A percentile compares a stretch with the other conserved stretches of the same genome.
Conservation (phyloP, 2,329 filamentous ascomycete species). For the Ophiostoma ulmi region DNA sequence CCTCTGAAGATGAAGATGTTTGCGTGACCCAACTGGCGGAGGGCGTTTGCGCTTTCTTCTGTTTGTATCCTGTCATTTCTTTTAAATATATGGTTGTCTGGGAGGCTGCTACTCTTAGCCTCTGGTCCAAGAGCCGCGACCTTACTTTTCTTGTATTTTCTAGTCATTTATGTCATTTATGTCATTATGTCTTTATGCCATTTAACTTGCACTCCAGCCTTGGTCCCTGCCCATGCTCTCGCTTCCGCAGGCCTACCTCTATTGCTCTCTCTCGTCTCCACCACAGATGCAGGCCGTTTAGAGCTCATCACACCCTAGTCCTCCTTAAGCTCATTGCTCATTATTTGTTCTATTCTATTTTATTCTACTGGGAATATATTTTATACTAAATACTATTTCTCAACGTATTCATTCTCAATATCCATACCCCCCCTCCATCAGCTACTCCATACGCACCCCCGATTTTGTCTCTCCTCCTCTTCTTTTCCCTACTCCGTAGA, state of each 20-base stretch:
- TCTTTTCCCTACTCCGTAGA: not conserved
- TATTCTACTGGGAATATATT: not conserved
- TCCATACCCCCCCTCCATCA: constrained; percentile 11
- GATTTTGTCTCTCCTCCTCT: not conserved
- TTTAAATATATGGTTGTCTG: not conserved
- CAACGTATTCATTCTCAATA: not conserved
- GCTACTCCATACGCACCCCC: constrained; percentile 4
- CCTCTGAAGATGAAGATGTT: not conserved
- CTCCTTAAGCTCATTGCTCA: not conserved
- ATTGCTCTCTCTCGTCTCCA: not conserved
- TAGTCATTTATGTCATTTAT: not conserved
- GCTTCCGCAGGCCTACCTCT: not conserved
- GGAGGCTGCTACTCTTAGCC: constrained; percentile 1
- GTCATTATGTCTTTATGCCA: not conserved
- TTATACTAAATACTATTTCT: not conserved
- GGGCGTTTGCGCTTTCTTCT: not conserved
- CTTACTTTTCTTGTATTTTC: not conserved
- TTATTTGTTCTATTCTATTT: not conserved
- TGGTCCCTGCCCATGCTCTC: not conserved
- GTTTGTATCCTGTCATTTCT: not conserved
- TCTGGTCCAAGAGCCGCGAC: not conserved
- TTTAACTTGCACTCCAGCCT: not conserved
- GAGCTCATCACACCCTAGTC: constrained; percentile 8
- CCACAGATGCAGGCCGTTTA: not conserved
- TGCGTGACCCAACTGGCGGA: not conserved